Base-by-base conservation (phyloP, 2,329 filamentous ascomycete species). In the Macrophomina phaseolina region DNA sequence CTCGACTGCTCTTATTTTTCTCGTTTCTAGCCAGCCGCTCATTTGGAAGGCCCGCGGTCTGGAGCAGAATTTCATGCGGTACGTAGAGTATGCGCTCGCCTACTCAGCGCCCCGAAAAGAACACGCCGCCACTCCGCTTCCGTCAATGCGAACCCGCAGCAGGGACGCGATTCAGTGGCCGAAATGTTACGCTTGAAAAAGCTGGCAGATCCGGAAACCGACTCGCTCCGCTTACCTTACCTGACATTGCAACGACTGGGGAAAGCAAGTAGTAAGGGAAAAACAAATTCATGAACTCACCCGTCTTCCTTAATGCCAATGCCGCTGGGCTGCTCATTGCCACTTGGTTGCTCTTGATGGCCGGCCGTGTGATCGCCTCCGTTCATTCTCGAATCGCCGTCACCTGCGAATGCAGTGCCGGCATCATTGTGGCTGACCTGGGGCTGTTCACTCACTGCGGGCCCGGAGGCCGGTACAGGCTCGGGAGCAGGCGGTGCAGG, bases 231-330 rank as follows among this genome's bases (percentile, higher is more conserved):
- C 58, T 62, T 63, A 46, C 65, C 65, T 55, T 63, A 8, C 40
- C n/a, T 23, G 36, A 42, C 18, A 11, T n/a, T 30, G 18, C 51
- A 45, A 46, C 12, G 34, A 30, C 18, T 55, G 62, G 63, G 30
- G 45, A 42, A 38, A 51, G 42, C 23, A 51, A 32, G 45, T 23
- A 40, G 28, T 2, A n/a, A 49, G 8, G 36, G 40, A 58, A 30
- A 28, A 65, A 23, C 38, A 23, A 61, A 61, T 52, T 23, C 14
- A 2, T 9, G 5, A 2, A 79, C 92, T 94, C 89, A 96, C 92
- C 92, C 92, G 77, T 96, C 92, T 87, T 96, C 92, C 81, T 96
- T 96, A 67, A 94, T 91, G 68, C 89, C 90, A 69, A 91, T 88
- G 68, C 81, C 80, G 40, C 80, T 80, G 68, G 82, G 81, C 65